Evolutionary conservation across 2,329 filamentous ascomycete species (phyloP).

Genomic region (Alternaria atra): DNA sequence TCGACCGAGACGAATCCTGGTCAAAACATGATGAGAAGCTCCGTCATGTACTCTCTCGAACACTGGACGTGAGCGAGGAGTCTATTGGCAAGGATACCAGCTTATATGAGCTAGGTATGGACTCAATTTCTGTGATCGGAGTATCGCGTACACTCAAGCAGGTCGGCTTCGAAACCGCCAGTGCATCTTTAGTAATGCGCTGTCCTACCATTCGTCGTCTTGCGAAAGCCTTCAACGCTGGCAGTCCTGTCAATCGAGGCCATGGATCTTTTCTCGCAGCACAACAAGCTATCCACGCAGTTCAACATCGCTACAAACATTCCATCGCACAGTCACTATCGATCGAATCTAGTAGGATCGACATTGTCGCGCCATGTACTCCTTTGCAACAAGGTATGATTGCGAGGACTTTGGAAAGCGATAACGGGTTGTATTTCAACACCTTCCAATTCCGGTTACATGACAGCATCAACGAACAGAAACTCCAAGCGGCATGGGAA

Average conservation of each 20-base stretch:
- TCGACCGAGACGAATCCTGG: constrained; percentile 30
- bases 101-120: constrained; percentile 85
- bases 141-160: constrained; percentile 72
- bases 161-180: constrained; percentile 67
- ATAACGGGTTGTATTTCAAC: constrained; percentile 76
- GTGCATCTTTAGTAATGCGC: constrained; percentile 73
- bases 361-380: constrained; percentile 83
- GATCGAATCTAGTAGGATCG: constrained; percentile 64
- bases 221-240: constrained; percentile 42
- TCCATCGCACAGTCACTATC: constrained; percentile 63
- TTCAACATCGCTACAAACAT: constrained; percentile 68
- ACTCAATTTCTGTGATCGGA: constrained; percentile 83
- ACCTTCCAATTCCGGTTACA: constrained; percentile 70
- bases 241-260: constrained; percentile 3
- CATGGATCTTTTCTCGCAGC: constrained; percentile 57
- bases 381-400: constrained; percentile 88
- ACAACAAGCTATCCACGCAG: constrained; percentile 70
- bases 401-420: constrained; percentile 69
- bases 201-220: constrained; percentile 57
- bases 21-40: constrained; percentile 59
- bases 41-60: constrained; percentile 62
- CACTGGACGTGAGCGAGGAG: constrained; percentile 58
- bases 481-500: constrained; percentile 67
- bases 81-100: constrained; percentile 67
- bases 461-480: constrained; percentile 54